A percentile compares a stretch with the other conserved stretches of the same genome.
These are phyloP conservation scores for Cnidoscolus chayamansa DNA, from an alignment of 441 rosid genomes.

Conservation along the genomic window DNA sequence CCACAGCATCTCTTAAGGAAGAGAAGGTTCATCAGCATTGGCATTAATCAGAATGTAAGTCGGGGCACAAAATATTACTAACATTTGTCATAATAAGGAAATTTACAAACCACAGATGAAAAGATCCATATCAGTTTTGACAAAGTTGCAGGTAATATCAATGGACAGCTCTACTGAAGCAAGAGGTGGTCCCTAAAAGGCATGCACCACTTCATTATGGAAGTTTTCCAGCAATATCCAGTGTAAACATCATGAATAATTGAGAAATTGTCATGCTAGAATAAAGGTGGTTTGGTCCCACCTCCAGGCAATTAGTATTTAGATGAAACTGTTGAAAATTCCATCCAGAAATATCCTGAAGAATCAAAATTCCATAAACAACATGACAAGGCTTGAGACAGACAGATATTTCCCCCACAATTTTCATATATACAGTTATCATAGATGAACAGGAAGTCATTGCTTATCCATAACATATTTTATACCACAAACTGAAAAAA, in stretches of 20 bases:
- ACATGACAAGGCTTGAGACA: neutral
- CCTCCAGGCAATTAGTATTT: conserved; percentile 4
- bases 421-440: neutral
- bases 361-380: conserved; percentile 10
- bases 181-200: conserved; percentile 28
- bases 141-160: conserved; percentile 6
- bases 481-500: neutral
- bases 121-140: neutral
- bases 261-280: conserved; percentile 16
- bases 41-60: neutral
- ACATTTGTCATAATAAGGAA: conserved; percentile 1
- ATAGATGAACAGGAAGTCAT: neutral
- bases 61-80: neutral
- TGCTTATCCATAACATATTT: neutral
- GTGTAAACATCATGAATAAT: conserved; percentile 13
- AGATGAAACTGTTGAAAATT: conserved; percentile 20
- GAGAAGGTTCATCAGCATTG: neutral
- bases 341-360: conserved; percentile 15
- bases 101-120: neutral
- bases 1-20: neutral
- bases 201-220: neutral
- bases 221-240: conserved; percentile 14
- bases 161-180: conserved; percentile 15
- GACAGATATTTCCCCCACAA: conserved; percentile 1
- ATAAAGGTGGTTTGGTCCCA: conserved; percentile 24